Conservation (phyloP, 1,139 yeast species). For the Suhomyces bolitotheri region DNA sequence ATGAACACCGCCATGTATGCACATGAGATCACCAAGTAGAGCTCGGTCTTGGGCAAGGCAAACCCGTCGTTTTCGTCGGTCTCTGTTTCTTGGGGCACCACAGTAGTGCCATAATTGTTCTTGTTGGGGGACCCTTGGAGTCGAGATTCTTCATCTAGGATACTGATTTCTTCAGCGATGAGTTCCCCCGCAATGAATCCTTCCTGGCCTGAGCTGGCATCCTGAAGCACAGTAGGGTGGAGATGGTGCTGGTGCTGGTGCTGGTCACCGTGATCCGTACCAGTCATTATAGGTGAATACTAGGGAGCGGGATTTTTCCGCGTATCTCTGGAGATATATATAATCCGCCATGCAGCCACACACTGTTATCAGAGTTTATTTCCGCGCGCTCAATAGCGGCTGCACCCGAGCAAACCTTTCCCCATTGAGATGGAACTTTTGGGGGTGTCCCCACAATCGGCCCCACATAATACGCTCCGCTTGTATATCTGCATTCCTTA, state of each 20-base stretch:
- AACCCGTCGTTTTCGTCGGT: constrained; percentile 18
- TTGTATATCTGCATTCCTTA: no score
- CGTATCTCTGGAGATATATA: no score
- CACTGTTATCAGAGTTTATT: no score
- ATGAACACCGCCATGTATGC: constrained; percentile 42
- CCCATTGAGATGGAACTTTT: no score
- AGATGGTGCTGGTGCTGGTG: constrained; percentile 8
- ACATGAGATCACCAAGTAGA: constrained; percentile 34
- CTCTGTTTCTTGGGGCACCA: background rate
- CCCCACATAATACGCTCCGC: no score
- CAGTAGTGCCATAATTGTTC: background rate
- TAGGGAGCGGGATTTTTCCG: background rate
- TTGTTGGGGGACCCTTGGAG: background rate
- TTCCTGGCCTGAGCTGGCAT: constrained; percentile 43
- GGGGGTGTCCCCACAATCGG: no score
- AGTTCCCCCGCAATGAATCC: constrained; percentile 53
- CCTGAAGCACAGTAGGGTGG: constrained; percentile 33
- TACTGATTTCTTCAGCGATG: constrained; percentile 39
- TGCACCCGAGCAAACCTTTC: no score
- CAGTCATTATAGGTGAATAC: background rate
- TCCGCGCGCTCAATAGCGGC: no score
- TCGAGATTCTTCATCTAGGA: constrained; percentile 1
- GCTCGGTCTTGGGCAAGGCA: constrained; percentile 36
- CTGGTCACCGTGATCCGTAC: constrained; percentile 1
- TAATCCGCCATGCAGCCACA: no score